These are phyloP conservation scores for Camellia granthamiana DNA, from an alignment of 148 eudicot species.

Conservation along the genomic window DNA sequence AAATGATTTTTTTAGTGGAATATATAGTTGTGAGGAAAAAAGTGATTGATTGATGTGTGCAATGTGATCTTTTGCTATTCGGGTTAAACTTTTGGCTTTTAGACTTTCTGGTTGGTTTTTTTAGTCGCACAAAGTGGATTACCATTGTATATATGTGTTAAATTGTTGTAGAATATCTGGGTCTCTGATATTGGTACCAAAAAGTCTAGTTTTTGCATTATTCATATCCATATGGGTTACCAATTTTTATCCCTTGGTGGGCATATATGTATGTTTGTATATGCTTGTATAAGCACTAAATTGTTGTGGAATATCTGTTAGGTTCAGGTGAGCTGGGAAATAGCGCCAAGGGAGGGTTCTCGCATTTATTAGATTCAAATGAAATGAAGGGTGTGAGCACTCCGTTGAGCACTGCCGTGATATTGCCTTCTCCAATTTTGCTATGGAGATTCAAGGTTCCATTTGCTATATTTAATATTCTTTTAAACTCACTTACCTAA, in stretches of 20 bases:
- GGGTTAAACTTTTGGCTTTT: too few relatives aligned
- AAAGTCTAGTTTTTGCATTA: not conserved
- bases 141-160: too few relatives aligned
- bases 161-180: too few relatives aligned
- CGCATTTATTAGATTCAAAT: conserved; percentile 41
- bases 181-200: not conserved
- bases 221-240: not conserved
- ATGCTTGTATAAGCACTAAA: not conserved
- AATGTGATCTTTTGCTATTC: too few relatives aligned
- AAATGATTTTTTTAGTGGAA: too few relatives aligned
- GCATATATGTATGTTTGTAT: not conserved
- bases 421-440: conserved; percentile 81
- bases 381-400: conserved; percentile 77
- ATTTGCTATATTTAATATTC: not conserved
- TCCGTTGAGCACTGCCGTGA: conserved; percentile 55
- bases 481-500: too few relatives aligned
- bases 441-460: conserved; percentile 96
- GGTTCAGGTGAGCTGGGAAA: conserved; percentile 42
- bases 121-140: too few relatives aligned
- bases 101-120: too few relatives aligned
- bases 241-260: not conserved
- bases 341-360: conserved; percentile 48
- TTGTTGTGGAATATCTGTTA: conserved; percentile 17
- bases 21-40: too few relatives aligned
- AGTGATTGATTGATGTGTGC: too few relatives aligned